Percentiles rank a stretch among this genome's conserved stretches.
Evolutionary conservation across 2,329 filamentous ascomycete genomes (phyloP).

Genomic region (Xylaria sp.): DNA sequence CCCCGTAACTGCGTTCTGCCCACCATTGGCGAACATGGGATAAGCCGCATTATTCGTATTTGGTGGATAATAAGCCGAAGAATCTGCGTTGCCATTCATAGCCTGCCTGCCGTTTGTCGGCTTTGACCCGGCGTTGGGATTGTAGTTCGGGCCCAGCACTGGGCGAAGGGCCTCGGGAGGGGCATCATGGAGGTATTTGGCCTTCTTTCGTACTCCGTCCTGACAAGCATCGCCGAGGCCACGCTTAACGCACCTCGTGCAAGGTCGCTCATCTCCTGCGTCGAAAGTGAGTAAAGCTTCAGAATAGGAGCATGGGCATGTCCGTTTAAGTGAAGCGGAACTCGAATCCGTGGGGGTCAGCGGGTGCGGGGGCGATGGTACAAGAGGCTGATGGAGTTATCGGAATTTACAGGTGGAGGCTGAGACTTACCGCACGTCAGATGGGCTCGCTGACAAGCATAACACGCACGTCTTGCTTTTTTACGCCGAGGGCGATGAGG

Average conservation of each 20-base stretch:
- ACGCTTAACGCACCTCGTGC: slow-evolving; percentile 92
- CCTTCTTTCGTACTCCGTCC: slow-evolving; percentile 97
- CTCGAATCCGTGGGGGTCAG: slow-evolving; percentile 35
- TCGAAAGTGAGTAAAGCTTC: slow-evolving; percentile 40
- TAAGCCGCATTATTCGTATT: slow-evolving; percentile 59
- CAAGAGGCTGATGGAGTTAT: slow-evolving; percentile 40
- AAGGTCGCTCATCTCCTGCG: slow-evolving; percentile 92
- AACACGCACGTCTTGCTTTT: slow-evolving; percentile 95
- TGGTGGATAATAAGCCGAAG: slow-evolving; percentile 61
- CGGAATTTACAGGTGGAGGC: slow-evolving; percentile 44
- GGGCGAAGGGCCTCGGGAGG: slow-evolving; percentile 88
- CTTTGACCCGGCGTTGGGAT: slow-evolving; percentile 64
- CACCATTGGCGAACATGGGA: slow-evolving; percentile 61
- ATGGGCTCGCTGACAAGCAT: slow-evolving; percentile 96
- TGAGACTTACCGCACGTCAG: slow-evolving; percentile 90
- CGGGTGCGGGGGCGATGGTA: slow-evolving; percentile 31
- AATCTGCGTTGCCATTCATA: slow-evolving; percentile 60
- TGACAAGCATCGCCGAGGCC: slow-evolving; percentile 91
- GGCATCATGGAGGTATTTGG: slow-evolving; percentile 97
- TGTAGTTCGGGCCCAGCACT: slow-evolving; percentile 79
- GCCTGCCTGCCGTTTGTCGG: slow-evolving; percentile 60
- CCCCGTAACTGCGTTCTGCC: slow-evolving; percentile 57
- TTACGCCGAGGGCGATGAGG: slow-evolving; percentile 89
- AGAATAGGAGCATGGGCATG: slow-evolving; percentile 1
- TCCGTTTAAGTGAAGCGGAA: slow-evolving; percentile 28